Evolutionary conservation across 345 rosid species (phyloP), one percentile per base, ranked within the genome.

Genomic region (Pseudoturritis turrita): DNA sequence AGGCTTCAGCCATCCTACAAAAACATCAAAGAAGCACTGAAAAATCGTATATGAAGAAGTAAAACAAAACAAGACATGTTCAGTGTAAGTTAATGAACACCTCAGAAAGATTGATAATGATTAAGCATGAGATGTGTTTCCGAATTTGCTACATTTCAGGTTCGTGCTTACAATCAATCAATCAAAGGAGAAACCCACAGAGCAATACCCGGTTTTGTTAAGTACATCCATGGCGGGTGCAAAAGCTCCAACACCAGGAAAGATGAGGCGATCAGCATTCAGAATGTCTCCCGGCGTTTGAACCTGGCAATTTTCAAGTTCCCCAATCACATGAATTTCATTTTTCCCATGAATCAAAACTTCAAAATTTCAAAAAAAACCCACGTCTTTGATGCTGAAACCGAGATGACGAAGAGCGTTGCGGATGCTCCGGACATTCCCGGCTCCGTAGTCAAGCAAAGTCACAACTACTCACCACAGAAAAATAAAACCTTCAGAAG

Each of bases 161-260:
- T 66, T 15, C 3, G 10, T 14, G 57, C n/a, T n/a, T n/a, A n/a
- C n/a, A n/a, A n/a, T n/a, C 0, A 50, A 18, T 28, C 4, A 58
- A 44, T 21, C 35, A 9, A 33, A 33, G 4, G 52, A 2, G 21
- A 18, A 54, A 39, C 28, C 49, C 9, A 23, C 33, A 53, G 61
- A 72, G 56, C n/a, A n/a, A n/a, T n/a, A 89, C 98, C 99, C 99
- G 1, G 87, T 83, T 75, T 80, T 82, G 71, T 75, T 81, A 46
- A 95, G 88, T 22, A 95, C 88, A 80, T 90, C 99, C 96, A 92
- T 92, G 40, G 96, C 98, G 0, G 97, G 79, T 29, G 98, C 87
- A 78, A 95, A 95, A 23, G 98, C 99, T 62, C 98, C 99, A 6
- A 89, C 97, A 9, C 98, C 98, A 0, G 97, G 98, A 73, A 95